A percentile compares a stretch with the other conserved stretches of the same genome.
phyloP scores from a whole-genome alignment of 2,329 filamentous ascomycete genomes.

The Didymosphaeria variabile region DNA sequence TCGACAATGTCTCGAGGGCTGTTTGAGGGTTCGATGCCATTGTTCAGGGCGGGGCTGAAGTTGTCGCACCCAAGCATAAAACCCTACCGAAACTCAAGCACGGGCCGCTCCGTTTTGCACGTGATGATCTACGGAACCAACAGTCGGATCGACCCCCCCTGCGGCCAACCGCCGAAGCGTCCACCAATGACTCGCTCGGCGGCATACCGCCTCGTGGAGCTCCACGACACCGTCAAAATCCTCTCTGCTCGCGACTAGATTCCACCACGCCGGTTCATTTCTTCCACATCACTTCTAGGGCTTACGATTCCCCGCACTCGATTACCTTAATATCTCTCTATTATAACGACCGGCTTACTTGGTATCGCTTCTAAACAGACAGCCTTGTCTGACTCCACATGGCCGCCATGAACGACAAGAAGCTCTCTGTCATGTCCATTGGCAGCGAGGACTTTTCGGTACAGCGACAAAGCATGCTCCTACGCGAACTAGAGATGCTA shows the following conservation, averaged over 20 bases:
- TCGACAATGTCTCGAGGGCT: slow-evolving; percentile 9
- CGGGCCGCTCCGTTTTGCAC: slow-evolving; percentile 13
- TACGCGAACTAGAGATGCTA: slow-evolving; percentile 44
- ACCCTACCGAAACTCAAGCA: slow-evolving; percentile 23
- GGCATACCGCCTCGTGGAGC: background rate
- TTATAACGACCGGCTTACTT: background rate
- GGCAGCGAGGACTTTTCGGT: slow-evolving; percentile 38
- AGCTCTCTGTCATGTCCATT: slow-evolving; percentile 35
- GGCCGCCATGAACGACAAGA: slow-evolving; percentile 27
- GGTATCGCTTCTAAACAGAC: background rate
- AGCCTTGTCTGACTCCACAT: background rate
- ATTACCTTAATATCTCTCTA: background rate
- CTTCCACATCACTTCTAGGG: background rate
- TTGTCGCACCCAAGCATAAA: slow-evolving; percentile 23
- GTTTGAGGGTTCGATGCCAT: slow-evolving; percentile 16
- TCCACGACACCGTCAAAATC: slow-evolving; percentile 8
- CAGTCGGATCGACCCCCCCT: slow-evolving; percentile 4
- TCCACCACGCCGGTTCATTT: background rate
- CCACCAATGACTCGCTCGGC: slow-evolving; percentile 2
- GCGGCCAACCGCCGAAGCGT: background rate
- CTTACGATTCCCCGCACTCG: background rate
- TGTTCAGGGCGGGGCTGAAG: slow-evolving; percentile 14
- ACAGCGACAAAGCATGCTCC: slow-evolving; percentile 45
- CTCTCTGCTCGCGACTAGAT: background rate
- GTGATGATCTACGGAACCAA: background rate